Conservation (phyloP, 768 basidiomycete species). For the Mrakia frigida region DNA sequence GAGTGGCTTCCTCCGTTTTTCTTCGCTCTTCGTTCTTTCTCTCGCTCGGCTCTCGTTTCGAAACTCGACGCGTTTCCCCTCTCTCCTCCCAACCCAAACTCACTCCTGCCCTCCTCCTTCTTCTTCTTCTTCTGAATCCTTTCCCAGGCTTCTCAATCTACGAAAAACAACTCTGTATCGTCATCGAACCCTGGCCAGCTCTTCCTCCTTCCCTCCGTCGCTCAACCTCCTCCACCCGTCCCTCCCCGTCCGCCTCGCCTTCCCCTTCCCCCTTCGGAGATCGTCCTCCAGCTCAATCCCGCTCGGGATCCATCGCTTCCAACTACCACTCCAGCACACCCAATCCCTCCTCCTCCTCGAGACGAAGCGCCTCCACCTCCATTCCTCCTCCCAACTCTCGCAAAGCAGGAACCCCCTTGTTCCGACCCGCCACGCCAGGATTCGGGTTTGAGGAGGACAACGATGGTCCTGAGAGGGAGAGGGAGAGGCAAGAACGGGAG, state of each 20-base stretch:
- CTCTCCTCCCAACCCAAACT: too few species aligned
- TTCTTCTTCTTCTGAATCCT: background rate
- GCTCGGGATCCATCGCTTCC: background rate
- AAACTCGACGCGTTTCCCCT: background rate
- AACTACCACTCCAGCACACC: background rate
- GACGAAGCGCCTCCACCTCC: slow-evolving; percentile 1
- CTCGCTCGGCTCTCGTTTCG: background rate
- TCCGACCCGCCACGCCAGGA: slow-evolving; percentile 17
- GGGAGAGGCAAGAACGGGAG: background rate
- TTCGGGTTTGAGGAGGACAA: background rate
- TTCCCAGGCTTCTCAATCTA: slow-evolving; percentile 31
- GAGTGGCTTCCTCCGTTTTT: background rate
- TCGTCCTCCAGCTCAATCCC: slow-evolving; percentile 15
- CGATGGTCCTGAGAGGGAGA: slow-evolving; percentile 1
- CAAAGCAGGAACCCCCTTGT: background rate
- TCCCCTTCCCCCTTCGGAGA: background rate
- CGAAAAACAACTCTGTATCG: slow-evolving; percentile 20
- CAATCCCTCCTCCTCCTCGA: background rate
- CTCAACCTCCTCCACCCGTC: background rate
- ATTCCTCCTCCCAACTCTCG: background rate
- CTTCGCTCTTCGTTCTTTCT: background rate
- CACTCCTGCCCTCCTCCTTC: background rate
- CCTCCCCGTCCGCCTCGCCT: background rate
- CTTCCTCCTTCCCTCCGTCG: slow-evolving; percentile 30
- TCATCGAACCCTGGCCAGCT: slow-evolving; percentile 25